These are phyloP conservation scores for Polygonum aviculare DNA, from an alignment of 148 eudicot species.

Conservation along the genomic window DNA sequence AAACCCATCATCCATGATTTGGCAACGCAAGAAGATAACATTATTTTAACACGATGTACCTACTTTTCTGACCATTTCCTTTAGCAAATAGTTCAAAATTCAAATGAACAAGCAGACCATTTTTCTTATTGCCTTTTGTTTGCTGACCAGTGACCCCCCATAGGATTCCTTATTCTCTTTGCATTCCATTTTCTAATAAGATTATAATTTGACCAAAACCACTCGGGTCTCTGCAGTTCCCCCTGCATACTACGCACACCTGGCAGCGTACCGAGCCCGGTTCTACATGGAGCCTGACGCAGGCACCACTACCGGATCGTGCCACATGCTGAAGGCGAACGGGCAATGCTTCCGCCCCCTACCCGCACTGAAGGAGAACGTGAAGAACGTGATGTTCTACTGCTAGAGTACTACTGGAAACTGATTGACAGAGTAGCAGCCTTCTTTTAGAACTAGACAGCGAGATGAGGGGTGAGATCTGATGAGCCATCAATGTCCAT, in stretches of 20 bases:
- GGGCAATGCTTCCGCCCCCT: constrained; percentile 45
- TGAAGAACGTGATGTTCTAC: constrained; percentile 78
- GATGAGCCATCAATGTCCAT: not conserved
- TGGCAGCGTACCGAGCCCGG: constrained; percentile 80
- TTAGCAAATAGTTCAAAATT: no score
- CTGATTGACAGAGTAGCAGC: not conserved
- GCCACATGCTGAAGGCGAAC: constrained; percentile 21
- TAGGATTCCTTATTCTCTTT: not conserved
- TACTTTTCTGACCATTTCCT: no score
- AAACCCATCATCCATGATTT: not conserved
- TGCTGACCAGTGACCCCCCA: not conserved
- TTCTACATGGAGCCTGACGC: constrained; percentile 70
- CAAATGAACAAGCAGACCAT: no score
- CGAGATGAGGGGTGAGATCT: not conserved
- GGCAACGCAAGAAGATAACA: no score
- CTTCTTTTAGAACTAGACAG: not conserved
- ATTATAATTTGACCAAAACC: not conserved
- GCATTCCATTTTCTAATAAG: not conserved
- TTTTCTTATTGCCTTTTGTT: no score
- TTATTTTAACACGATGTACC: no score
- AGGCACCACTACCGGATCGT: constrained; percentile 22
- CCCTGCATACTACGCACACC: constrained; percentile 81
- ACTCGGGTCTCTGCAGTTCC: constrained; percentile 47
- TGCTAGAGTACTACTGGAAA: constrained; percentile 23
- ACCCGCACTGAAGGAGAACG: constrained; percentile 65